These are phyloP conservation scores for Botrytis cinerea DNA, from an alignment of 2,329 filamentous ascomycete species.

Conservation along the genomic window DNA sequence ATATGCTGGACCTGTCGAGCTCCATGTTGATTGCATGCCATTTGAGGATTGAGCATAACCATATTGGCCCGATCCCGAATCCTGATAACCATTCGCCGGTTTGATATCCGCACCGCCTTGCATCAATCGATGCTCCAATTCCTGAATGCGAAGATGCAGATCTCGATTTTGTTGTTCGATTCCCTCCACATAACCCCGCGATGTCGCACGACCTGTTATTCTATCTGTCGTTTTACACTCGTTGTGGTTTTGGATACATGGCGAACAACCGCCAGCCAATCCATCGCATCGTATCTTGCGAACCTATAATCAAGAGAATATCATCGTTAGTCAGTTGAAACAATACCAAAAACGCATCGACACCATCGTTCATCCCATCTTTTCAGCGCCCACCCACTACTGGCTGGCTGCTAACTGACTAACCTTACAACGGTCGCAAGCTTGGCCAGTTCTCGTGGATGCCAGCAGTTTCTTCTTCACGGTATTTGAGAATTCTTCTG, in stretches of 20 bases:
- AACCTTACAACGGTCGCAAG: constrained; percentile 87
- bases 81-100: constrained; percentile 27
- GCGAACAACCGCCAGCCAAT: constrained; percentile 76
- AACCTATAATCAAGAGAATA: constrained; percentile 50
- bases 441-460: constrained; percentile 72
- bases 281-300: constrained; percentile 89
- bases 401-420: constrained; percentile 31
- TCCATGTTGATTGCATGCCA: constrained; percentile 30
- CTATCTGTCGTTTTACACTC: constrained; percentile 83
- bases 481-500: constrained; percentile 43
- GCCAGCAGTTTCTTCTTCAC: constrained; percentile 56
- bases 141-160: constrained; percentile 65
- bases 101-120: constrained; percentile 62
- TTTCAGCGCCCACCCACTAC: not conserved
- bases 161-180: constrained; percentile 72
- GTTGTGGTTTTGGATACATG: constrained; percentile 73
- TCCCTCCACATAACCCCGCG: constrained; percentile 75
- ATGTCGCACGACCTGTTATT: constrained; percentile 78
- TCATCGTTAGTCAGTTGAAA: not conserved
- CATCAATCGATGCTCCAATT: constrained; percentile 67
- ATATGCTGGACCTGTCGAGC: constrained; percentile 25
- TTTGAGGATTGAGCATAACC: constrained; percentile 17
- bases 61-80: constrained; percentile 23
- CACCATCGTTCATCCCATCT: not conserved
- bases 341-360: not conserved